These are phyloP conservation scores for Suillus subluteus DNA, from an alignment of 768 basidiomycete species.

Conservation along the genomic window DNA sequence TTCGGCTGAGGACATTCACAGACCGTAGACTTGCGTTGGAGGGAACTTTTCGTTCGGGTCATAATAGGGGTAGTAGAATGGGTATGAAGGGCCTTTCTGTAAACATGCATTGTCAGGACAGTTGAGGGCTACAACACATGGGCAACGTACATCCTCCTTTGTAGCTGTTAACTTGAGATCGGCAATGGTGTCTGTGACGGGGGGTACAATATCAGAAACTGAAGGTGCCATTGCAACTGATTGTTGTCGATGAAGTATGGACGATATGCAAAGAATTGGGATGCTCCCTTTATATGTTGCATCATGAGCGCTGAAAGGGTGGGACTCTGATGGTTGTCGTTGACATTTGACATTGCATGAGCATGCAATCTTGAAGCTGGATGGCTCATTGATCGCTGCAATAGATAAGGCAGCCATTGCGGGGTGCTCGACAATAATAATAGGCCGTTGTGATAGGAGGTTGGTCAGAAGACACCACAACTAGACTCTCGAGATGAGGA, in stretches of 20 bases:
- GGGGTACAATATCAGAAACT: constrained; percentile 13
- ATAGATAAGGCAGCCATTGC: neutral
- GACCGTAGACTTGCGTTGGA: constrained; percentile 41
- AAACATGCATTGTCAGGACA: neutral
- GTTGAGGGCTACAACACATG: neutral
- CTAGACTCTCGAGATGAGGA: neutral
- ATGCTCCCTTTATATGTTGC: constrained; percentile 1
- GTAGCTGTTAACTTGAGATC: constrained; percentile 15
- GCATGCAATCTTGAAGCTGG: constrained; percentile 8
- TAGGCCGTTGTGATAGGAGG: neutral
- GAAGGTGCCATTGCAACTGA: constrained; percentile 20
- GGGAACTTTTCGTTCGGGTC: constrained; percentile 54
- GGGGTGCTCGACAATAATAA: neutral
- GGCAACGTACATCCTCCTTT: constrained; percentile 8
- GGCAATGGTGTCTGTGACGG: constrained; percentile 9
- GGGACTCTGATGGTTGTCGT: neutral
- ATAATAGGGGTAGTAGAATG: constrained; percentile 52
- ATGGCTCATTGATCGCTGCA: constrained; percentile 10
- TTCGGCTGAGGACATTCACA: neutral
- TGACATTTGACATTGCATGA: constrained; percentile 2
- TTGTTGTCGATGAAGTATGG: neutral
- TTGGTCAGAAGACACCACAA: neutral
- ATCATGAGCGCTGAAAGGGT: neutral
- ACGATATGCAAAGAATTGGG: neutral
- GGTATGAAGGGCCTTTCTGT: constrained; percentile 48